phyloP scores from a whole-genome alignment of 768 basidiomycete species.

The Mycena venus region DNA sequence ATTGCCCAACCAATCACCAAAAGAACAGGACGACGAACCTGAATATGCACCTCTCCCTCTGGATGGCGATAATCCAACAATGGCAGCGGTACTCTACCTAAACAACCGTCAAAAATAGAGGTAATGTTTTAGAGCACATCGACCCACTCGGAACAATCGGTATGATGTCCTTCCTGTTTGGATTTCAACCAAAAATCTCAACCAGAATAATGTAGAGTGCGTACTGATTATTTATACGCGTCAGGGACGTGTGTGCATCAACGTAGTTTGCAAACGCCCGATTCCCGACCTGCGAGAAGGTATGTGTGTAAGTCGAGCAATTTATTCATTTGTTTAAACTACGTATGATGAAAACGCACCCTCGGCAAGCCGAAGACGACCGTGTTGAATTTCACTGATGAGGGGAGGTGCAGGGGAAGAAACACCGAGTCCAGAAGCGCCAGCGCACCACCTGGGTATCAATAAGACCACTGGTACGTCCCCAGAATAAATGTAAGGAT shows the following conservation, averaged over 20 bases:
- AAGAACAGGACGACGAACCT: not conserved
- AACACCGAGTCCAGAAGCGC: slow-evolving; percentile 43
- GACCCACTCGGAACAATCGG: slow-evolving; percentile 46
- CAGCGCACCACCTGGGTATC: slow-evolving; percentile 35
- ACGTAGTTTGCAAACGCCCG: slow-evolving; percentile 68
- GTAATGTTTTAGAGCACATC: not conserved
- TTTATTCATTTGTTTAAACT: not conserved
- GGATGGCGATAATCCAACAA: slow-evolving; percentile 53
- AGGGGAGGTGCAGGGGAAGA: slow-evolving; percentile 38
- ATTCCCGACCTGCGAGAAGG: slow-evolving; percentile 58
- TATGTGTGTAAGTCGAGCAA: not conserved
- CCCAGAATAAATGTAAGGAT: not conserved
- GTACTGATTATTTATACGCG: slow-evolving; percentile 63
- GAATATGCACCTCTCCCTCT: slow-evolving; percentile 45
- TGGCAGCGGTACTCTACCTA: not conserved
- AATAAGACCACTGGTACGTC: not conserved
- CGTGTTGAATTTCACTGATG: slow-evolving; percentile 34
- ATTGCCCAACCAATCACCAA: not conserved
- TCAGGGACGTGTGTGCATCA: slow-evolving; percentile 54
- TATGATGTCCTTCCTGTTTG: slow-evolving; percentile 43
- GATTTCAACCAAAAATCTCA: not conserved
- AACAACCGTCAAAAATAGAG: not conserved
- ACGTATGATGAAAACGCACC: slow-evolving; percentile 7
- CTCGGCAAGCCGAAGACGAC: slow-evolving; percentile 41
- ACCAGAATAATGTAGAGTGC: not conserved